Conservation (phyloP, 768 basidiomycete species). For the Nevesoporus exiguus region DNA sequence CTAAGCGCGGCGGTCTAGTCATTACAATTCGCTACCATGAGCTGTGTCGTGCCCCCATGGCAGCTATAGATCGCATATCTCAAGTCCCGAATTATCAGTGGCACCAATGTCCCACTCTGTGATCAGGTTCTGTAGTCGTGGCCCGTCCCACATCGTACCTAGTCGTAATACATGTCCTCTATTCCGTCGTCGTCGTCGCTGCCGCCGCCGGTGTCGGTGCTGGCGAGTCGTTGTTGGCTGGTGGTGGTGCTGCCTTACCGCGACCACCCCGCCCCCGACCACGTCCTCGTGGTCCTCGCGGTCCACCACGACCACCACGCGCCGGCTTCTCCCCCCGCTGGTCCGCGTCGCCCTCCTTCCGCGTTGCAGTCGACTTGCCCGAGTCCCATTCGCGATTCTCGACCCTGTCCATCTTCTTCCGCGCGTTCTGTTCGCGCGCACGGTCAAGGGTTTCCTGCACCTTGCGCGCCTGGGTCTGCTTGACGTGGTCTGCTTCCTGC, state of each 20-base stretch:
- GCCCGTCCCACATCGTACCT: too few relatives aligned
- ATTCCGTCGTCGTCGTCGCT: not conserved
- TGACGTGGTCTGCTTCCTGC: slow-evolving; percentile 60
- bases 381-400: slow-evolving; percentile 84
- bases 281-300: slow-evolving; percentile 30
- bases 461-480: slow-evolving; percentile 54
- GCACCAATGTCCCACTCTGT: too few relatives aligned
- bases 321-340: slow-evolving; percentile 24
- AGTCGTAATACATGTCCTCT: not conserved
- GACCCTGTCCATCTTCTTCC: slow-evolving; percentile 77
- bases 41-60: too few relatives aligned
- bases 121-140: too few relatives aligned
- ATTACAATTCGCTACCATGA: too few relatives aligned
- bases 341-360: slow-evolving; percentile 2
- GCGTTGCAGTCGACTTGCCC: slow-evolving; percentile 45
- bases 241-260: slow-evolving; percentile 21
- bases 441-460: slow-evolving; percentile 67
- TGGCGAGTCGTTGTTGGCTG: not conserved
- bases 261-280: slow-evolving; percentile 36
- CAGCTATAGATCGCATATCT: too few relatives aligned
- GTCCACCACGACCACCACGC: slow-evolving; percentile 33
- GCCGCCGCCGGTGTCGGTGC: not conserved
- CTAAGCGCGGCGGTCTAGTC: too few relatives aligned
- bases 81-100: too few relatives aligned
- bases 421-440: slow-evolving; percentile 74